Evolutionary conservation across 352 stramenopile species (phyloP).

Genomic region (Phytophthora macrochlamydospora): DNA sequence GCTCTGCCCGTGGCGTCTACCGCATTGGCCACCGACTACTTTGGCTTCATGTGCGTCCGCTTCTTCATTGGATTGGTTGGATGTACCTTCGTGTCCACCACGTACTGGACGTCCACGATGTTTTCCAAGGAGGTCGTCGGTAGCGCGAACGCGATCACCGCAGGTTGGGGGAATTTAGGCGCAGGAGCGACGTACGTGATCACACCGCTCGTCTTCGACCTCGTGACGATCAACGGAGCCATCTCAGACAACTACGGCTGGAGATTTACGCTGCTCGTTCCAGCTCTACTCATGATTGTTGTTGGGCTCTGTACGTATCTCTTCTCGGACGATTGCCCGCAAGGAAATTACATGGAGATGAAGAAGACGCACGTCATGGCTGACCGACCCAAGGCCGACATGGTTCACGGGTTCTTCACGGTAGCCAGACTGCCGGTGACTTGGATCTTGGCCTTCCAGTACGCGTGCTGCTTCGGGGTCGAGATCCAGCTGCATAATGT

Average conservation of each 20-base stretch:
- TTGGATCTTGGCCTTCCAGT: slow-evolving; percentile 66
- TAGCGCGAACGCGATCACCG: slow-evolving; percentile 91
- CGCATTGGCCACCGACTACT: slow-evolving; percentile 77
- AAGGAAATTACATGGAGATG: slow-evolving; percentile 17
- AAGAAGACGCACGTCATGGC: slow-evolving; percentile 26
- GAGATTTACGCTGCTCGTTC: slow-evolving; percentile 88
- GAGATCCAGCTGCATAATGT: slow-evolving; percentile 96
- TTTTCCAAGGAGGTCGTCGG: slow-evolving; percentile 94
- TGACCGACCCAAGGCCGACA: slow-evolving; percentile 15
- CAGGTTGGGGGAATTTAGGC: slow-evolving; percentile 94
- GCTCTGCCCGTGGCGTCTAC: slow-evolving; percentile 85
- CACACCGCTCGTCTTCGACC: slow-evolving; percentile 86
- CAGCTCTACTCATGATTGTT: slow-evolving; percentile 80
- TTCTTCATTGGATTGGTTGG: slow-evolving; percentile 95
- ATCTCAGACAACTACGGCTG: slow-evolving; percentile 84
- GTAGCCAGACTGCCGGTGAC: slow-evolving; percentile 57
- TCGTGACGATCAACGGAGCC: slow-evolving; percentile 61
- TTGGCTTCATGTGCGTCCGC: slow-evolving; percentile 73
- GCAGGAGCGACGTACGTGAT: slow-evolving; percentile 87
- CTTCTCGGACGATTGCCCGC: slow-evolving; percentile 29
- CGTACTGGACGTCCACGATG: slow-evolving; percentile 94
- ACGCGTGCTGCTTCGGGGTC: slow-evolving; percentile 90
- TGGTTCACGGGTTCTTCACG: slow-evolving; percentile 36
- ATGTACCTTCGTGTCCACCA: slow-evolving; percentile 91
- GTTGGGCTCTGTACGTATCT: slow-evolving; percentile 49